phyloP scores from a whole-genome alignment of 129 eudicot species.

The Saposhnikovia divaricata region DNA sequence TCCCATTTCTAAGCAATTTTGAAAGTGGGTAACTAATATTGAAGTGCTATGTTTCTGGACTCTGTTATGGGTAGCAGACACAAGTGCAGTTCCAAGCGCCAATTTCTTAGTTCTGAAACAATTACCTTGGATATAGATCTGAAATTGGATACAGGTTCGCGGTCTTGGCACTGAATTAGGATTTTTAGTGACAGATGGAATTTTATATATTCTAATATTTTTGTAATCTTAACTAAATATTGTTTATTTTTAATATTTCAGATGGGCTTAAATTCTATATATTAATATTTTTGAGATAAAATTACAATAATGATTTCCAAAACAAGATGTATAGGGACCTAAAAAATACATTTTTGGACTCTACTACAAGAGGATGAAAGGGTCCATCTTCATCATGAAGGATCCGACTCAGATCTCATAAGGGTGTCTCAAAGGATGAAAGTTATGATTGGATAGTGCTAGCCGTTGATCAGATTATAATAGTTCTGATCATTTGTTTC shows the following conservation, averaged over 20 bases:
- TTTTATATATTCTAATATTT: too few relatives aligned
- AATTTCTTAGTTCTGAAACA: background rate
- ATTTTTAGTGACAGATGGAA: background rate
- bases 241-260: background rate
- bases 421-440: background rate
- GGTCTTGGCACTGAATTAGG: background rate
- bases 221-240: background rate
- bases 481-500: background rate
- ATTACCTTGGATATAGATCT: background rate
- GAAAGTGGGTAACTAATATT: background rate
- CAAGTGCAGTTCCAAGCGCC: background rate
- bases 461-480: background rate
- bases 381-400: background rate
- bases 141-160: background rate
- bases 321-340: background rate
- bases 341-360: background rate
- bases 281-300: background rate
- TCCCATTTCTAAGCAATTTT: background rate
- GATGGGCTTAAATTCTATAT: background rate
- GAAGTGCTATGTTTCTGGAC: too few relatives aligned
- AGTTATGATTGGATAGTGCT: background rate
- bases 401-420: background rate
- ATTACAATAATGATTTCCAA: background rate
- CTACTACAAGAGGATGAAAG: background rate
- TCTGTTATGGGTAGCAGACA: too few relatives aligned